Conservation (phyloP, 1,284 basidiomycete species). For the Ceratobasidium sp. region DNA sequence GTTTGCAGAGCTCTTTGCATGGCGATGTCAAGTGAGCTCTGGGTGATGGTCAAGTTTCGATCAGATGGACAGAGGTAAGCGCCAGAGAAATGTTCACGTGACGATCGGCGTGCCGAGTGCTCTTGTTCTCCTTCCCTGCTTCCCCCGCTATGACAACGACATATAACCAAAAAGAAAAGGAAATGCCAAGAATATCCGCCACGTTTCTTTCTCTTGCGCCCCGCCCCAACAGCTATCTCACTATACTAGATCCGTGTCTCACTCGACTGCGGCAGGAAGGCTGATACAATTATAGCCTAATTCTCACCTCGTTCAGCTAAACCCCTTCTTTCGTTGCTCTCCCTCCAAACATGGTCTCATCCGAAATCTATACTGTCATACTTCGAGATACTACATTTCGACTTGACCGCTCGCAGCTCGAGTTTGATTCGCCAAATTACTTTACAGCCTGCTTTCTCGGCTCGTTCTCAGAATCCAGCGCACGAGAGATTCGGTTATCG, state of each 20-base stretch:
- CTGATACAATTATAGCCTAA: neutral
- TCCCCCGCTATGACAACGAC: neutral
- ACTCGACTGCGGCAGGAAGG: constrained; percentile 10
- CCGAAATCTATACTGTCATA: constrained; percentile 12
- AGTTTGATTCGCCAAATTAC: constrained; percentile 33
- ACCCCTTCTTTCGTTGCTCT: neutral
- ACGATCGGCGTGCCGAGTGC: constrained; percentile 9
- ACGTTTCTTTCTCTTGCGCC: neutral
- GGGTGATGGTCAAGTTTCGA: constrained; percentile 3
- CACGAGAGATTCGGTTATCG: neutral
- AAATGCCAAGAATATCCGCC: neutral
- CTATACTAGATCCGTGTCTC: constrained; percentile 1
- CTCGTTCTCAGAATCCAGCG: constrained; percentile 8
- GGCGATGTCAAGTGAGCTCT: neutral
- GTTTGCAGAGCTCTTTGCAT: constrained; percentile 18
- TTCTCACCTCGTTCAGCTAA: neutral
- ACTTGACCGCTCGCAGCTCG: constrained; percentile 16
- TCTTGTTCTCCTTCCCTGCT: neutral
- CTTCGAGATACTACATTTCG: constrained; percentile 4
- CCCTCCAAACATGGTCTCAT: neutral
- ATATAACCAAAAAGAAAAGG: neutral
- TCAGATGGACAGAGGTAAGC: constrained; percentile 4
- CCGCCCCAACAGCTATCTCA: neutral
- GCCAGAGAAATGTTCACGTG: constrained; percentile 12
- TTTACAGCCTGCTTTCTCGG: constrained; percentile 32